Evolutionary conservation across 2,329 filamentous ascomycete species (phyloP).

Genomic region (Hymenoscyphus fructigenus): DNA sequence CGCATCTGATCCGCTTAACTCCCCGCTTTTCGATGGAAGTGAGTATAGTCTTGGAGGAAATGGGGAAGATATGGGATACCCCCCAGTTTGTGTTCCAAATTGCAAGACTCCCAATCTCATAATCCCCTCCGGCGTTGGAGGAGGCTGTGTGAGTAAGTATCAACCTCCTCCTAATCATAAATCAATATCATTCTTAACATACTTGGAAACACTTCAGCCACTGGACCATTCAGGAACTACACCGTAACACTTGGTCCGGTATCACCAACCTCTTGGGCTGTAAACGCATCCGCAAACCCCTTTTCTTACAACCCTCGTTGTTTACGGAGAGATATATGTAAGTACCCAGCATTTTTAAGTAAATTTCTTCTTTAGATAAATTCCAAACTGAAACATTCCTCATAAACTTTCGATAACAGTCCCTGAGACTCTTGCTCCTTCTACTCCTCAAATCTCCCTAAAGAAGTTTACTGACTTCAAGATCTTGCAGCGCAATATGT

Average conservation of each 20-base stretch:
- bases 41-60: slow-evolving; percentile 49
- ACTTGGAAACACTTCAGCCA: background rate
- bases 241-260: slow-evolving; percentile 49
- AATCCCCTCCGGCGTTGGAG: slow-evolving; percentile 49
- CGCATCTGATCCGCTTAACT: slow-evolving; percentile 43
- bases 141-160: slow-evolving; percentile 48
- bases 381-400: no score
- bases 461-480: no score
- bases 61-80: slow-evolving; percentile 38
- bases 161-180: background rate
- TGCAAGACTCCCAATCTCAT: slow-evolving; percentile 17
- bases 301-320: slow-evolving; percentile 42
- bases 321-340: slow-evolving; percentile 40
- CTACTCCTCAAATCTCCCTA: no score
- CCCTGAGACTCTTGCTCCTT: no score
- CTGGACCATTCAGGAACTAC: slow-evolving; percentile 20
- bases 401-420: no score
- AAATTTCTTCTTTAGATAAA: no score
- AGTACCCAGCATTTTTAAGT: no score
- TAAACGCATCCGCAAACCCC: slow-evolving; percentile 10
- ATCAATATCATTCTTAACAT: background rate
- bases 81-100: slow-evolving; percentile 8
- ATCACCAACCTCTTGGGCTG: slow-evolving; percentile 30
- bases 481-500: slow-evolving; percentile 21
- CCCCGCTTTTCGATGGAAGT: slow-evolving; percentile 55